Evolutionary conservation across 129 eudicot species (phyloP).

Genomic region (Artemisia argyi): DNA sequence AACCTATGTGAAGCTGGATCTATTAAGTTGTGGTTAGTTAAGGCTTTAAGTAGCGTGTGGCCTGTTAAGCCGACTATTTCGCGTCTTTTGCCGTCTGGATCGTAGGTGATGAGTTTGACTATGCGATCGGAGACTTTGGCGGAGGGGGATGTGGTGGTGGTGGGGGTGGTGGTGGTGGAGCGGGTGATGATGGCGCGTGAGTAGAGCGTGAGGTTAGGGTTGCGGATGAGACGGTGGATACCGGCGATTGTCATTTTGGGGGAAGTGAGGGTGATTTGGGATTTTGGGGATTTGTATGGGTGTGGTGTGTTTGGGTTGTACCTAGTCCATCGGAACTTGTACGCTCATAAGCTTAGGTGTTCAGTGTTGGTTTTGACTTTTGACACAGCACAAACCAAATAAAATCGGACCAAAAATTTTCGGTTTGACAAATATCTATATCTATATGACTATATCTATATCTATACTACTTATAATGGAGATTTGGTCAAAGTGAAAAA

Average conservation of each 20-base stretch:
- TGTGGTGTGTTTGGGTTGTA: slow-evolving; percentile 14
- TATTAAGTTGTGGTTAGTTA: slow-evolving; percentile 64
- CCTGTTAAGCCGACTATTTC: slow-evolving; percentile 79
- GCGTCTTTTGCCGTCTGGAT: slow-evolving; percentile 72
- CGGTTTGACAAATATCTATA: no score
- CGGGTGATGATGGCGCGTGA: slow-evolving; percentile 52
- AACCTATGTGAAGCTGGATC: slow-evolving; percentile 95
- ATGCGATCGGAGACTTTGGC: slow-evolving; percentile 92
- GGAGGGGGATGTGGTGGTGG: slow-evolving; percentile 37
- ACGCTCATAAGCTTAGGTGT: background rate
- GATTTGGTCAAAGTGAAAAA: no score
- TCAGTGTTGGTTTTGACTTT: rapidly evolving
- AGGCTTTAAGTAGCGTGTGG: slow-evolving; percentile 77
- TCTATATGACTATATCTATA: no score
- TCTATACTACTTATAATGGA: no score
- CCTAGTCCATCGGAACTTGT: background rate
- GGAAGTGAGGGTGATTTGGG: slow-evolving; percentile 18
- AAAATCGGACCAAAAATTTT: no score
- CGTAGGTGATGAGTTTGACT: slow-evolving; percentile 77
- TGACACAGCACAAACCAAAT: rapidly evolving
- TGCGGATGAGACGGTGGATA: slow-evolving; percentile 46
- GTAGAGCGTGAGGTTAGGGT: slow-evolving; percentile 49
- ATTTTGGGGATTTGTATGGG: slow-evolving; percentile 8
- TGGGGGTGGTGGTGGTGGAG: slow-evolving; percentile 26
- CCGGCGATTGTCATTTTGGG: slow-evolving; percentile 74